Percentiles rank a stretch among this genome's conserved stretches.
These are phyloP conservation scores for Tricholoma flavovirens DNA, from an alignment of 768 basidiomycete species.

Conservation along the genomic window DNA sequence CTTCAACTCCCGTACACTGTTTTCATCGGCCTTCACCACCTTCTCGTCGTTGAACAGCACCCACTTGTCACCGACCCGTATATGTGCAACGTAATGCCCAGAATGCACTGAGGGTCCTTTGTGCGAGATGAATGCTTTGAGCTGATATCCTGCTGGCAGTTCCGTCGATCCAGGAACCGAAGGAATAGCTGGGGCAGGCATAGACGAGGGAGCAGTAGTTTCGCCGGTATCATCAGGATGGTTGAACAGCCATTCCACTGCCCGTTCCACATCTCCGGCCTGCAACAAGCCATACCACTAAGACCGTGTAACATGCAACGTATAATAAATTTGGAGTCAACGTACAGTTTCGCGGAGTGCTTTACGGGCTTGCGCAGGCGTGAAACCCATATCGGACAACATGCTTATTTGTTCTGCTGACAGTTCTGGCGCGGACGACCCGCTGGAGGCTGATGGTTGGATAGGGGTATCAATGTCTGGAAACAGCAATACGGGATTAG, in stretches of 20 bases:
- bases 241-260: conserved; percentile 94
- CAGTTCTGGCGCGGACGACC: conserved; percentile 43
- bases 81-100: conserved; percentile 88
- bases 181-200: conserved; percentile 17
- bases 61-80: conserved; percentile 61
- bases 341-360: conserved; percentile 82
- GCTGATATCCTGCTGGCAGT: conserved; percentile 70
- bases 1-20: conserved; percentile 78
- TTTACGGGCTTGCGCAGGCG: conserved; percentile 72
- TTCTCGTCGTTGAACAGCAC: conserved; percentile 96
- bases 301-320: background rate
- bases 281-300: conserved; percentile 19
- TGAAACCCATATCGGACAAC: conserved; percentile 93
- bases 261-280: conserved; percentile 75
- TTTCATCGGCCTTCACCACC: conserved; percentile 82
- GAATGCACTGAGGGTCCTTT: conserved; percentile 95
- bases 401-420: conserved; percentile 63
- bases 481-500: background rate
- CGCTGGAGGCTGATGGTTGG: conserved; percentile 21
- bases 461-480: conserved; percentile 87
- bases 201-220: conserved; percentile 25
- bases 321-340: conserved; percentile 5
- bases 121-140: conserved; percentile 96
- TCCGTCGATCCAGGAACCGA: conserved; percentile 41
- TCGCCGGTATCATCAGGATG: conserved; percentile 87